Percentiles rank a stretch among this genome's conserved stretches.
These are phyloP conservation scores for Zygosaccharomyces kombuchaensis DNA, from an alignment of 805 yeast species.

Conservation along the genomic window DNA sequence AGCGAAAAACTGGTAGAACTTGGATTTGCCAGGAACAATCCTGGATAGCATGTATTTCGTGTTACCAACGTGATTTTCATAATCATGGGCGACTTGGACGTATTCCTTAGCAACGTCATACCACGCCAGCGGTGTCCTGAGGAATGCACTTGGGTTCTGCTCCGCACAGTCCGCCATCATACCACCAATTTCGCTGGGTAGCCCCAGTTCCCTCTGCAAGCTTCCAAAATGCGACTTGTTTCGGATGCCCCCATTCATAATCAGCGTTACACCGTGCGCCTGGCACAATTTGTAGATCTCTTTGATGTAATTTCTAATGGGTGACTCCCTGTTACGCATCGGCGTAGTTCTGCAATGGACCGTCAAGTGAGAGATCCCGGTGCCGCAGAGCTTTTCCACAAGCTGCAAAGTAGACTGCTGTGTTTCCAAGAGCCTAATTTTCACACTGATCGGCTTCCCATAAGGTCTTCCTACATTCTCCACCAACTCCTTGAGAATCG, in stretches of 20 bases:
- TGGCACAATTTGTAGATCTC: slow-evolving; percentile 60
- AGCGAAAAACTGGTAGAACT: slow-evolving; percentile 53
- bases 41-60: slow-evolving; percentile 77
- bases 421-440: slow-evolving; percentile 72
- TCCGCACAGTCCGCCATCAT: slow-evolving; percentile 96
- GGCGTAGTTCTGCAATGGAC: slow-evolving; percentile 85
- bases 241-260: slow-evolving; percentile 75
- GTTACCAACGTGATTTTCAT: slow-evolving; percentile 63
- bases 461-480: slow-evolving; percentile 73
- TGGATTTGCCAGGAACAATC: slow-evolving; percentile 72
- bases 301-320: slow-evolving; percentile 65
- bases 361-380: slow-evolving; percentile 84
- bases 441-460: slow-evolving; percentile 80
- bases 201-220: slow-evolving; percentile 49
- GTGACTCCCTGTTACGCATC: slow-evolving; percentile 85
- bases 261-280: slow-evolving; percentile 60
- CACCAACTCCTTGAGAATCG: slow-evolving; percentile 65
- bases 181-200: slow-evolving; percentile 61
- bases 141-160: slow-evolving; percentile 74
- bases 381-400: slow-evolving; percentile 53
- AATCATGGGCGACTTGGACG: slow-evolving; percentile 46
- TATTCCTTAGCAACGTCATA: slow-evolving; percentile 51
- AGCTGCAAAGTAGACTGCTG: slow-evolving; percentile 56
- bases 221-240: slow-evolving; percentile 49
- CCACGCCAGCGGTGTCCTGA: slow-evolving; percentile 46